Conservation (phyloP, 805 yeast species). For the Pichia rugopelliculosa region DNA sequence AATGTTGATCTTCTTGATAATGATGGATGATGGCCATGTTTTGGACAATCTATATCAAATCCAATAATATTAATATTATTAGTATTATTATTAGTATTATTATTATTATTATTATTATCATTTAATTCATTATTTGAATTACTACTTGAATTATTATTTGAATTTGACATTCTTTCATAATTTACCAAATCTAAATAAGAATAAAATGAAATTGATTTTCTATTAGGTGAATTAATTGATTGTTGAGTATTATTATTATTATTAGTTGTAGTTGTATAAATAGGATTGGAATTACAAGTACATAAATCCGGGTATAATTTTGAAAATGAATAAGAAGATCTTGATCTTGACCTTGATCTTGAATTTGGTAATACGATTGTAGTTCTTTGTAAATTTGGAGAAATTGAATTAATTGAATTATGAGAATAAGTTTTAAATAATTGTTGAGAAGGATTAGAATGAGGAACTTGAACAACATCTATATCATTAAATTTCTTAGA, state of each 20-base stretch:
- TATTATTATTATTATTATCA: too few species aligned
- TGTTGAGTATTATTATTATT: background rate
- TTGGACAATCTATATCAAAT: slow-evolving; percentile 4
- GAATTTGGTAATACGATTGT: background rate
- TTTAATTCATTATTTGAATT: background rate
- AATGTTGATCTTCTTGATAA: slow-evolving; percentile 7
- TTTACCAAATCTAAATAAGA: slow-evolving; percentile 28
- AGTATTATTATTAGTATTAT: background rate
- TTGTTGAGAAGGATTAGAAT: slow-evolving; percentile 5
- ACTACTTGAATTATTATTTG: background rate
- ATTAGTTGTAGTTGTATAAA: background rate
- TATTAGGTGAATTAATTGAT: slow-evolving; percentile 1
- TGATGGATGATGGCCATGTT: background rate
- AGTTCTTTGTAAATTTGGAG: background rate
- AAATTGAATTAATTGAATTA: slow-evolving; percentile 1
- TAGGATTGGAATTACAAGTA: background rate
- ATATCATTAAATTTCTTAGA: slow-evolving; percentile 58
- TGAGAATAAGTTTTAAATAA: slow-evolving; percentile 6
- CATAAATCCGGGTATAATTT: background rate
- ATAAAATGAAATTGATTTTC: slow-evolving; percentile 28
- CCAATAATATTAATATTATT: background rate
- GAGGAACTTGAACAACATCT: slow-evolving; percentile 49
- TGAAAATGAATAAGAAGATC: slow-evolving; percentile 1
- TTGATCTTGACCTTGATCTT: background rate
- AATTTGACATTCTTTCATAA: slow-evolving; percentile 18